phyloP scores from a whole-genome alignment of 164 flowering plant genomes.

The Annona squamosa region DNA sequence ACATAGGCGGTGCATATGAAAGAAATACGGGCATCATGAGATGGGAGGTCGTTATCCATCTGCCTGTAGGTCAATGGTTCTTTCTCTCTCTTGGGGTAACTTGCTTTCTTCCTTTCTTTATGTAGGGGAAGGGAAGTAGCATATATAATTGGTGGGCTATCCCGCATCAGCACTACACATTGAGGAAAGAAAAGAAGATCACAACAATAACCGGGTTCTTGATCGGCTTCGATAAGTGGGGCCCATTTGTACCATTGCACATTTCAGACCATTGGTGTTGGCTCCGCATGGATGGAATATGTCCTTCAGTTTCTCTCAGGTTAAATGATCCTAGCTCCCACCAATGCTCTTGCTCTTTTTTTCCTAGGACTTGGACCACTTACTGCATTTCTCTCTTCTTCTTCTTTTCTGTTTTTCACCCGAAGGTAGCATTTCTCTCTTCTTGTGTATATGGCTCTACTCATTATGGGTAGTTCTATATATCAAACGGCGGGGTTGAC shows the following conservation, averaged over 20 bases:
- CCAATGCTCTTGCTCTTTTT: not conserved
- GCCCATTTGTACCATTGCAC: not conserved
- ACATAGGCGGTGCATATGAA: constrained; percentile 17
- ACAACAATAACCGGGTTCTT: not conserved
- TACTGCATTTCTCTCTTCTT: not conserved
- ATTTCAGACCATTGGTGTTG: not conserved
- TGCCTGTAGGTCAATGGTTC: constrained; percentile 11
- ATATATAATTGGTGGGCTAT: not conserved
- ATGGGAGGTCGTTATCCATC: not conserved
- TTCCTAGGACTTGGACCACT: not conserved
- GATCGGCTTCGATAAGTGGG: not conserved
- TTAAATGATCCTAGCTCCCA: not conserved
- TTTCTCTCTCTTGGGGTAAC: constrained; percentile 3
- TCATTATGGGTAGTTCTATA: not conserved
- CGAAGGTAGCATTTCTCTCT: too few species aligned
- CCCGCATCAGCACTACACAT: not conserved
- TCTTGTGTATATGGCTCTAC: not conserved
- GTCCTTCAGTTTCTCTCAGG: not conserved
- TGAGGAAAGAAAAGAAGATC: not conserved
- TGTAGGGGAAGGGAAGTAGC: not conserved
- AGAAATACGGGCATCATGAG: constrained; percentile 17
- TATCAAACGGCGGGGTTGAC: not conserved
- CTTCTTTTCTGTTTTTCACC: too few species aligned
- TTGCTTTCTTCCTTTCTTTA: not conserved
- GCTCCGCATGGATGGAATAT: not conserved